Evolutionary conservation across 2,329 filamentous ascomycete genomes (phyloP).

Genomic region (Aspergillus neotritici): DNA sequence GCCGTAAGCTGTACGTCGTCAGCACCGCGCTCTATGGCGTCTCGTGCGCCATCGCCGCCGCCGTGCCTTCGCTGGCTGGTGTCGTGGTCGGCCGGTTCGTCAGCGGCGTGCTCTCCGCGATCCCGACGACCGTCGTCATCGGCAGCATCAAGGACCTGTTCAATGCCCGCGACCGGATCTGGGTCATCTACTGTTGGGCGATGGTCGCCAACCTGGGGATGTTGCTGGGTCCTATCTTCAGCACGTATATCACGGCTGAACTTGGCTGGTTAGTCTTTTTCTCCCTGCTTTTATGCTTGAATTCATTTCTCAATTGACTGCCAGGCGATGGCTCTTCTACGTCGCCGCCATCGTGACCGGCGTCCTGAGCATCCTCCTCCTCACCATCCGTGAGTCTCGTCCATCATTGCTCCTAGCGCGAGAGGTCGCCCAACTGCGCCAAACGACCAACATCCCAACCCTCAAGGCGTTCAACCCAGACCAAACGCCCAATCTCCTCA

Average conservation of each 20-base stretch:
- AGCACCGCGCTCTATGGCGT: slow-evolving; percentile 26
- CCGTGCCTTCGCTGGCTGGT: slow-evolving; percentile 31
- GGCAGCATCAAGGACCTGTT: slow-evolving; percentile 50
- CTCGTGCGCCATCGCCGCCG: slow-evolving; percentile 36
- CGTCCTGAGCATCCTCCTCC: slow-evolving; percentile 29
- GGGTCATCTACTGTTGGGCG: slow-evolving; percentile 45
- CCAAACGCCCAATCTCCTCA: slow-evolving; percentile 30
- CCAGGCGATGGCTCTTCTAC: slow-evolving; percentile 44
- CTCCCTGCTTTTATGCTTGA: neutral
- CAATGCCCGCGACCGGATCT: slow-evolving; percentile 42
- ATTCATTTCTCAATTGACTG: neutral
- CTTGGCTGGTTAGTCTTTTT: slow-evolving; percentile 33
- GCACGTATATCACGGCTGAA: slow-evolving; percentile 35
- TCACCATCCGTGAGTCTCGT: slow-evolving; percentile 42
- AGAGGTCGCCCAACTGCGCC: slow-evolving; percentile 28
- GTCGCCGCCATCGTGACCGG: slow-evolving; percentile 37
- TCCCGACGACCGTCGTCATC: slow-evolving; percentile 44
- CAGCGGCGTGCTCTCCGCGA: slow-evolving; percentile 43
- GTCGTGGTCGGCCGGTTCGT: slow-evolving; percentile 41
- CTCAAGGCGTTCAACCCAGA: slow-evolving; percentile 37
- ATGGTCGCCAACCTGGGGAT: slow-evolving; percentile 41
- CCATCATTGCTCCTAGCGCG: slow-evolving; percentile 39
- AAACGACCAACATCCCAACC: slow-evolving; percentile 19
- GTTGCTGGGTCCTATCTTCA: slow-evolving; percentile 42
- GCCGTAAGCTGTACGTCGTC: slow-evolving; percentile 32